These are phyloP conservation scores for Yamadazyma taylorii DNA, from an alignment of 1,139 yeast species.

Conservation along the genomic window DNA sequence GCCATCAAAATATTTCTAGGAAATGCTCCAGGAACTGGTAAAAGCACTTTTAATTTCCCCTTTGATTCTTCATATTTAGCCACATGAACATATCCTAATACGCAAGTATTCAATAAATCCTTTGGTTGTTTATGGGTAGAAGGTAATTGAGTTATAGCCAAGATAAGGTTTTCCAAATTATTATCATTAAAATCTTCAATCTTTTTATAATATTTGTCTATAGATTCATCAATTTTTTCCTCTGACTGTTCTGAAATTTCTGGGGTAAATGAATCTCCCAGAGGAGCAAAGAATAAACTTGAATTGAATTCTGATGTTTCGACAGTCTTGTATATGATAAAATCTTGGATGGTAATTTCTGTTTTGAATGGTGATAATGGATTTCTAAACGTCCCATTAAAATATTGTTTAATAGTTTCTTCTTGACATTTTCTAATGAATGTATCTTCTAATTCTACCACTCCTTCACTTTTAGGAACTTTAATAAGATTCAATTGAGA, in stretches of 20 bases:
- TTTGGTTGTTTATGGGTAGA: conserved; percentile 48
- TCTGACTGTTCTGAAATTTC: conserved; percentile 23
- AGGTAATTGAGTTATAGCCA: conserved; percentile 71
- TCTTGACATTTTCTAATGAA: conserved; percentile 73
- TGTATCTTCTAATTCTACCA: conserved; percentile 69
- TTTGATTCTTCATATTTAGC: conserved; percentile 62
- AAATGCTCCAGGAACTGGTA: conserved; percentile 85
- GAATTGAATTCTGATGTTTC: conserved; percentile 37
- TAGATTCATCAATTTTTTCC: conserved; percentile 27
- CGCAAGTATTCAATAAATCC: conserved; percentile 56
- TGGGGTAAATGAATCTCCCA: conserved; percentile 45
- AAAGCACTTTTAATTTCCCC: conserved; percentile 66
- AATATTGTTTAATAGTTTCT: conserved; percentile 78
- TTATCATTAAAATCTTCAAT: conserved; percentile 52
- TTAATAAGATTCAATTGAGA: conserved; percentile 51
- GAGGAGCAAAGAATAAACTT: conserved; percentile 44
- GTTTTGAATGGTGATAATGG: conserved; percentile 72
- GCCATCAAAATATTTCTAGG: conserved; percentile 50
- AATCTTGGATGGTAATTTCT: conserved; percentile 39
- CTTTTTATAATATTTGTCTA: conserved; percentile 34
- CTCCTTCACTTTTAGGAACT: conserved; percentile 70
- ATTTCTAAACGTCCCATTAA: conserved; percentile 71
- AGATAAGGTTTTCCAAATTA: conserved; percentile 65
- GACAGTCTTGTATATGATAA: conserved; percentile 40
- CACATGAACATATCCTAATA: conserved; percentile 63